These are phyloP conservation scores for Dianthus caryophyllus DNA, from an alignment of 148 eudicot species.

Conservation along the genomic window DNA sequence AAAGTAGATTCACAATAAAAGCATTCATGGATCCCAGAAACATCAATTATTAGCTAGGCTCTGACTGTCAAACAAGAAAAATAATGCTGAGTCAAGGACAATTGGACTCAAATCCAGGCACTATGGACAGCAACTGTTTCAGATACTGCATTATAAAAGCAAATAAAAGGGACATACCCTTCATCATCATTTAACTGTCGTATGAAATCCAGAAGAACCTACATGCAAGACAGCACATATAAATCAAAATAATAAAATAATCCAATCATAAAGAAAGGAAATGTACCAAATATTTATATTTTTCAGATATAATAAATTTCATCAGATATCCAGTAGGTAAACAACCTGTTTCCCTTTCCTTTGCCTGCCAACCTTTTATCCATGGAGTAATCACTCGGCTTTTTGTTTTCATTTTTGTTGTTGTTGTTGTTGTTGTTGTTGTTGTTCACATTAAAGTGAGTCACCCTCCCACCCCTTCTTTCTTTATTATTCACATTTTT, in stretches of 20 bases:
- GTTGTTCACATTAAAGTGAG: too few species aligned
- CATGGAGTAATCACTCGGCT: too few species aligned
- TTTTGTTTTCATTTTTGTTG: too few species aligned
- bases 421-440: too few species aligned
- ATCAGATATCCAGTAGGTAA: neutral
- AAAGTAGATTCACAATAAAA: neutral
- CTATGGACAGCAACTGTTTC: neutral
- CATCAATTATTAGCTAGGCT: constrained; percentile 1
- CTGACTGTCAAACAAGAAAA: neutral
- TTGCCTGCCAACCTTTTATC: too few species aligned
- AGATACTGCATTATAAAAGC: neutral
- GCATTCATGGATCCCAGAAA: neutral
- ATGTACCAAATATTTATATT: neutral
- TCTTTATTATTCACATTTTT: too few species aligned
- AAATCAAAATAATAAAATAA: neutral
- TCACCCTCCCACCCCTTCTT: too few species aligned
- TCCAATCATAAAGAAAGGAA: neutral
- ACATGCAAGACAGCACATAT: constrained; percentile 27
- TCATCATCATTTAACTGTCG: constrained; percentile 91
- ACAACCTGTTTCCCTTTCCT: neutral
- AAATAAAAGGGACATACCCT: constrained; percentile 47
- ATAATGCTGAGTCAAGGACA: neutral
- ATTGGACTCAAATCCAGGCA: neutral
- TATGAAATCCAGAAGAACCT: constrained; percentile 95
- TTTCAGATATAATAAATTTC: neutral